Percentiles rank a stretch among this genome's conserved stretches.
Evolutionary conservation across 164 flowering plant species (phyloP).

Genomic region (Nymphaea thermarum): DNA sequence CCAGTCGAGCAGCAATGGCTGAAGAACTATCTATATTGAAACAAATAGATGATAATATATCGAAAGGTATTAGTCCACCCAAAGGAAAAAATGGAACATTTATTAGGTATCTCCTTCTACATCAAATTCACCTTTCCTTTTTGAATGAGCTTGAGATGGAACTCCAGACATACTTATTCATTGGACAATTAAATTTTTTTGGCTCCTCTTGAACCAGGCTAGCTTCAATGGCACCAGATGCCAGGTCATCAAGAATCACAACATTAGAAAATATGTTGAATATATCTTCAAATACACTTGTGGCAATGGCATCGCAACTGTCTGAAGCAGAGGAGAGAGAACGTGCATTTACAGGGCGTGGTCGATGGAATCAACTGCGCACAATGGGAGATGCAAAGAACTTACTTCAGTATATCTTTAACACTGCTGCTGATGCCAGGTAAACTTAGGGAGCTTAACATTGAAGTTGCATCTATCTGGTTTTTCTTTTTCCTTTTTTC

Average conservation of each 20-base stretch:
- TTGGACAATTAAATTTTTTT: neutral
- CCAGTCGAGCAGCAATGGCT: conserved; percentile 86
- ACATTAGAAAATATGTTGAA: conserved; percentile 88
- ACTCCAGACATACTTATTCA: neutral
- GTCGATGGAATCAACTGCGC: conserved; percentile 92
- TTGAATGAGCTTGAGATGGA: neutral
- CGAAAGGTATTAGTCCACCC: conserved; percentile 79
- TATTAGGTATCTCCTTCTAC: neutral
- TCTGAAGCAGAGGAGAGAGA: conserved; percentile 98
- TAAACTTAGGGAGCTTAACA: conserved; percentile 9
- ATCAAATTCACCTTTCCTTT: conserved; percentile 26
- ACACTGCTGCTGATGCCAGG: conserved; percentile 79
- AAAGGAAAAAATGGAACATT: conserved; percentile 80
- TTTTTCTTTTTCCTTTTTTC: neutral
- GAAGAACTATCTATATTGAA: conserved; percentile 76
- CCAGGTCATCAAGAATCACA: conserved; percentile 79
- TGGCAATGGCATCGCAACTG: conserved; percentile 97
- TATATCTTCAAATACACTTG: conserved; percentile 84
- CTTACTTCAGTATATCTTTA: conserved; percentile 89
- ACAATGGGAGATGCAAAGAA: conserved; percentile 94
- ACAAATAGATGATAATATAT: conserved; percentile 67
- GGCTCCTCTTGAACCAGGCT: conserved; percentile 31
- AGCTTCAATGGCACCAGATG: conserved; percentile 80
- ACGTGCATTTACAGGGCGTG: conserved; percentile 73
- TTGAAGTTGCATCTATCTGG: neutral